Conservation (phyloP, 1,284 basidiomycete genomes). For the Microbotryum scabiosae region DNA sequence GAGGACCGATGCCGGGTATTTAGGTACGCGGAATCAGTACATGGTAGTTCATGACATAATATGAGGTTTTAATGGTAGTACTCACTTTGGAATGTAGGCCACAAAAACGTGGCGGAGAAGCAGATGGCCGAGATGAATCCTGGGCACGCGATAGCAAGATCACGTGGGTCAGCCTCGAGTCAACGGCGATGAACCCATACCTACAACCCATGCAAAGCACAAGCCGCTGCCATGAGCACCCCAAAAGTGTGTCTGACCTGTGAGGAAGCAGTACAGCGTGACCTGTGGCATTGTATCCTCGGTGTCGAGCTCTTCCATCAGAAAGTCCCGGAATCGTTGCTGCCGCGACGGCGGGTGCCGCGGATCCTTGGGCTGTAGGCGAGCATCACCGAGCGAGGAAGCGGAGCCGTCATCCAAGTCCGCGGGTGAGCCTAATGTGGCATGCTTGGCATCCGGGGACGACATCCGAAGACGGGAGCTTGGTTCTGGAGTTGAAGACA, state of each 20-base stretch:
- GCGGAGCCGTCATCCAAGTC: too few species aligned
- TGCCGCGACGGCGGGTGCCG: too few species aligned
- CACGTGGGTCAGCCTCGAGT: too few species aligned
- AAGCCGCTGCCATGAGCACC: background rate
- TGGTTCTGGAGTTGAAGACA: too few species aligned
- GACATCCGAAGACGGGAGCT: too few species aligned
- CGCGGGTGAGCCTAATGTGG: too few species aligned
- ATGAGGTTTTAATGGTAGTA: background rate
- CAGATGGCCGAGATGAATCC: slow-evolving; percentile 46
- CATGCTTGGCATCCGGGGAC: too few species aligned
- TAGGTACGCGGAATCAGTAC: too few species aligned
- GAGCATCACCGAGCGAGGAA: background rate
- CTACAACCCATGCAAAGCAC: background rate
- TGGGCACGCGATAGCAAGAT: background rate
- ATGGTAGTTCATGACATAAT: too few species aligned
- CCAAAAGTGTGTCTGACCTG: slow-evolving; percentile 51
- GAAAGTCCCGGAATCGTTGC: slow-evolving; percentile 4
- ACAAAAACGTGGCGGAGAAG: slow-evolving; percentile 69
- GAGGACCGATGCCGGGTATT: too few species aligned
- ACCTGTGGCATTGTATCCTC: slow-evolving; percentile 53
- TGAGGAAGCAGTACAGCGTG: slow-evolving; percentile 73
- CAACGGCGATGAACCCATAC: slow-evolving; percentile 47
- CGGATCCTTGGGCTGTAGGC: background rate
- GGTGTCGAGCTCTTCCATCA: slow-evolving; percentile 55
- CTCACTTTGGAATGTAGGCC: slow-evolving; percentile 71